Base-by-base conservation (phyloP, 768 basidiomycete genomes). In the Kwoniella shandongensis region DNA sequence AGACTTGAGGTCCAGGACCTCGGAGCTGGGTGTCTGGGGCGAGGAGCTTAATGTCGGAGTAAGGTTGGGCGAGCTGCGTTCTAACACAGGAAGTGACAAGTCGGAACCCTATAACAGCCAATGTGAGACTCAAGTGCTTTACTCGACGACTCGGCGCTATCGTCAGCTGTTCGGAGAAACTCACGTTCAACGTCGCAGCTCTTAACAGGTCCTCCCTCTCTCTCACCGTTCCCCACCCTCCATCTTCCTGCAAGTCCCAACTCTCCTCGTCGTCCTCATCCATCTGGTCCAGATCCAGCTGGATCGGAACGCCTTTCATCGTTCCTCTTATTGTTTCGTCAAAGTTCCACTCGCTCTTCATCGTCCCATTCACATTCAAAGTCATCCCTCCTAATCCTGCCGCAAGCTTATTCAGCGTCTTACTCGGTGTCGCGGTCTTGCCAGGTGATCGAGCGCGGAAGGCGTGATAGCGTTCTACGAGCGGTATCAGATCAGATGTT, bases 281-380 rank as follows among this genome's bases (percentile, higher is more conserved):
- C 60, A 72, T 30, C 29, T 59, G 57, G n/a, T 45, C 60, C 39
- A 72, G 48, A 55, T 70, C 67, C 7, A 70, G 52, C 32, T 64
- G 45, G 0, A 73, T 51, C 39, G 62, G 62, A 20, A 63, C 56
- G 20, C 72, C 72, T 49, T 62, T 69, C n/a, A 73, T 50, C 18
- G 72, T 73, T n/a, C 69, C 69, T 35, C 69, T 32, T 11, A 73
- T 70, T 3, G 72, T 73, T 44, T 73, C 72, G 41, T 73, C 92
- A 73, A 98, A 98, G 74, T 88, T 90, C 96, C 94, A 98, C 61
- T 91, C 91, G 70, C 88, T 92, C 70, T 84, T 83, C 77, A 94
- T 82, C 1, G 91, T 90, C 12, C 62, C 67, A 30, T 52, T 53
- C 10, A 54, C 54, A 13, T 30, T 44, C 11, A 67, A 36, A 13